Percentiles rank a stretch among this genome's conserved stretches.
These are phyloP conservation scores for Acer saccharum DNA, from an alignment of 345 rosid species.

Conservation along the genomic window DNA sequence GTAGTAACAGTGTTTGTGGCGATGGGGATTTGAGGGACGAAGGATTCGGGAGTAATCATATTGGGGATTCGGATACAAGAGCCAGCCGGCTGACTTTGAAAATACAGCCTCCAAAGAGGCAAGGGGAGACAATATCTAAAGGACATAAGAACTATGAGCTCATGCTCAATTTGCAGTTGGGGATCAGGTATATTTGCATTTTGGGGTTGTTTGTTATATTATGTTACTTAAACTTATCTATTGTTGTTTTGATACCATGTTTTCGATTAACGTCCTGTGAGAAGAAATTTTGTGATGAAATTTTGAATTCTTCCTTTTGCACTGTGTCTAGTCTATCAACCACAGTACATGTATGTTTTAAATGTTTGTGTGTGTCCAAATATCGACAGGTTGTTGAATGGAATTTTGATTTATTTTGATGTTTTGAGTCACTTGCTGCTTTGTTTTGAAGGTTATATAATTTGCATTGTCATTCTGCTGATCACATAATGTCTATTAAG, in stretches of 20 bases:
- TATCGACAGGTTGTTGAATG: no score
- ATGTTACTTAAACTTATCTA: not conserved
- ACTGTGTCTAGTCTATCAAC: no score
- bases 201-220: not conserved
- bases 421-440: not conserved
- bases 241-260: not conserved
- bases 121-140: constrained; percentile 84
- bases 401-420: not conserved
- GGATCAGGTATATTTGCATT: constrained; percentile 67
- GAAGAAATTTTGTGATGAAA: not conserved
- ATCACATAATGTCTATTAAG: not conserved
- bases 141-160: constrained; percentile 97
- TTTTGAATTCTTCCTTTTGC: not conserved
- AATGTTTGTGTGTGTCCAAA: no score
- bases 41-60: constrained; percentile 41
- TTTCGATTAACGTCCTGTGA: not conserved
- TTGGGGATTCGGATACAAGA: constrained; percentile 43
- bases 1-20: constrained; percentile 18
- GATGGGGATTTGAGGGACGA: constrained; percentile 44
- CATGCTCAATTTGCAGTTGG: constrained; percentile 97
- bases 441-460: not conserved
- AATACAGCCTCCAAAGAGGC: constrained; percentile 65
- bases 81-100: constrained; percentile 38
- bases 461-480: not conserved
- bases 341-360: no score